Percentiles rank a stretch among this genome's conserved stretches.
Evolutionary conservation across 2,329 filamentous ascomycete genomes (phyloP).

Genomic region (Nigrospora sphaerica): DNA sequence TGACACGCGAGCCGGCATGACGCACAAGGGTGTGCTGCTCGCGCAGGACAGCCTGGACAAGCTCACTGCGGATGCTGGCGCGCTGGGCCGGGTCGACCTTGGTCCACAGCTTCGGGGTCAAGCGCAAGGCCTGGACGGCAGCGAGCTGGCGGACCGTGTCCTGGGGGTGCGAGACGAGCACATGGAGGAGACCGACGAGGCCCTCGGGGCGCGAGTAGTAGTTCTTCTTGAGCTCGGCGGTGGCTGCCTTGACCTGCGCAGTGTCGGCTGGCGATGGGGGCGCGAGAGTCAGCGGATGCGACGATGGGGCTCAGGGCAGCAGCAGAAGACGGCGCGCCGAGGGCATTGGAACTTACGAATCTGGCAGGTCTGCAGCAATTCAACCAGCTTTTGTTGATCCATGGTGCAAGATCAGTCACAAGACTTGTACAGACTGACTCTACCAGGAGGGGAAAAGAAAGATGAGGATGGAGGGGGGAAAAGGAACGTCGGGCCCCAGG

Average conservation of each 20-base stretch:
- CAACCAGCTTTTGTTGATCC: constrained; percentile 77
- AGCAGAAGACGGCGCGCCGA: background rate
- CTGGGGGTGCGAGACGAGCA: constrained; percentile 72
- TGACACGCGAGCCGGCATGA: constrained; percentile 81
- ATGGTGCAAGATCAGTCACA: constrained; percentile 34
- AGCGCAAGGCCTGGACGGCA: constrained; percentile 78
- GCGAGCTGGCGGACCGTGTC: constrained; percentile 78
- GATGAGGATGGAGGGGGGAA: background rate
- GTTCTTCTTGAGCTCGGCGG: constrained; percentile 82
- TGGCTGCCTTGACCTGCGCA: constrained; percentile 82
- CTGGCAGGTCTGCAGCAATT: constrained; percentile 81
- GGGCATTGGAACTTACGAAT: constrained; percentile 54
- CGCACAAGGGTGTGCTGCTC: constrained; percentile 72
- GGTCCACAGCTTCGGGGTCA: constrained; percentile 82
- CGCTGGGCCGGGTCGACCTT: constrained; percentile 69
- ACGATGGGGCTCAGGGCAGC: background rate
- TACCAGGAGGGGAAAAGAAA: constrained; percentile 1
- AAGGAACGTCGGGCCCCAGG: background rate
- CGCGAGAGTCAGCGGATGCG: background rate
- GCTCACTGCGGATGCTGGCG: constrained; percentile 68
- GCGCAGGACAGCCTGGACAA: constrained; percentile 76
- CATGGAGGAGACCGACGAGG: constrained; percentile 78
- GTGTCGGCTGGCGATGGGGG: constrained; percentile 62
- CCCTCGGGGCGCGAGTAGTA: constrained; percentile 85
- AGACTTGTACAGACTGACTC: background rate